Conservation (phyloP, 345 rosid species). For the Ailanthus altissimus region DNA sequence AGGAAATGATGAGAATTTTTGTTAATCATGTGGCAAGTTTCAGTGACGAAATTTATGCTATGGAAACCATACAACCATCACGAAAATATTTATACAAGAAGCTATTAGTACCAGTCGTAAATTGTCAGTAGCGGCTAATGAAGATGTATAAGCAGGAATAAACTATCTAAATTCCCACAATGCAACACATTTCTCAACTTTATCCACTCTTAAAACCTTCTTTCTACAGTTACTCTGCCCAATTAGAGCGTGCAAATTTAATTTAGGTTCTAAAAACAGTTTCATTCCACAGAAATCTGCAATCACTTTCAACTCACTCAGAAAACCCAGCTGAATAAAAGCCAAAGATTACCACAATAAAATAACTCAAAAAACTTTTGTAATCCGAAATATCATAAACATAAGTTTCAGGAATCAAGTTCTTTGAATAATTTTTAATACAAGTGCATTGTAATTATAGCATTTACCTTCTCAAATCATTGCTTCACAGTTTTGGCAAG, state of each 20-base stretch:
- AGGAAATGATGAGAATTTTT: neutral
- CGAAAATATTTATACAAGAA: neutral
- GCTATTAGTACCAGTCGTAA: neutral
- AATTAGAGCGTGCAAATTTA: neutral
- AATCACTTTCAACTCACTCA: neutral
- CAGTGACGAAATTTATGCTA: neutral
- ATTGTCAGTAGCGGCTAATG: neutral
- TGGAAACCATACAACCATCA: neutral
- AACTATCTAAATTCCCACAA: neutral
- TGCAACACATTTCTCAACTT: neutral
- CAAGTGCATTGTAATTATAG: neutral
- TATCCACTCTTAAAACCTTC: neutral
- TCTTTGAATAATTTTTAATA: neutral
- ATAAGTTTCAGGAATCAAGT: neutral
- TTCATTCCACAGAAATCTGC: neutral
- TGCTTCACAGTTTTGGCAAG: neutral
- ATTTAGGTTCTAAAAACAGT: too few relatives aligned
- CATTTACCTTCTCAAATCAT: neutral
- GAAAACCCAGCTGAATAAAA: neutral
- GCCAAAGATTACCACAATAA: neutral
- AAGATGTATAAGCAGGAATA: neutral
- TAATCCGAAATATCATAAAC: neutral
- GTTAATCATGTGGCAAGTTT: neutral
- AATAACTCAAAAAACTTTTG: neutral
- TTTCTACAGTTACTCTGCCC: neutral